phyloP scores from a whole-genome alignment of 2,329 filamentous ascomycete genomes.

The Beauveria varroae region DNA sequence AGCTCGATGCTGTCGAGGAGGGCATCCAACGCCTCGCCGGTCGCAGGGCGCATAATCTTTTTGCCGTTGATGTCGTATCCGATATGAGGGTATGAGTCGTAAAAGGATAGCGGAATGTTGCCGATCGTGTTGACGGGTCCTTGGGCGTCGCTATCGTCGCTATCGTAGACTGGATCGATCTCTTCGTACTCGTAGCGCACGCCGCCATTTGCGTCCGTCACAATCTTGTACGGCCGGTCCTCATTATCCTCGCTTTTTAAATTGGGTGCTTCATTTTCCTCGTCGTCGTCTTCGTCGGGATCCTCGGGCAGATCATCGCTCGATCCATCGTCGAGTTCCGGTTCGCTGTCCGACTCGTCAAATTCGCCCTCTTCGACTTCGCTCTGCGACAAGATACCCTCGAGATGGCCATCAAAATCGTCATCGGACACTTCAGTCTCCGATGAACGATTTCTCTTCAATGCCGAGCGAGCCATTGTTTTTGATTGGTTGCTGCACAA shows the following conservation, averaged over 20 bases:
- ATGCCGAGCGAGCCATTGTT: conserved; percentile 16
- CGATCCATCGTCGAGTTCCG: conserved; percentile 32
- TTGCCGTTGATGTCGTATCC: conserved; percentile 99
- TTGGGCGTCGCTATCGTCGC: conserved; percentile 82
- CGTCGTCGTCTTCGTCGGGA: conserved; percentile 26
- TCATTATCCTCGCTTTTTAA: conserved; percentile 28
- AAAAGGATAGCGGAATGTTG: conserved; percentile 87
- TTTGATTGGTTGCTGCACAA: neutral
- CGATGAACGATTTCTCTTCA: conserved; percentile 59
- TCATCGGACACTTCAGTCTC: conserved; percentile 54
- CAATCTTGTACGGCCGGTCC: conserved; percentile 44
- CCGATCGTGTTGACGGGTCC: conserved; percentile 85
- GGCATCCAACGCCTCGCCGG: conserved; percentile 86
- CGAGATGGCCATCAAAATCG: conserved; percentile 49
- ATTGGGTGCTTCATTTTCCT: conserved; percentile 23
- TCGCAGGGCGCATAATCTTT: conserved; percentile 92
- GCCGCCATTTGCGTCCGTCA: conserved; percentile 83
- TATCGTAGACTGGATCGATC: conserved; percentile 91
- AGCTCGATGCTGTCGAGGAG: conserved; percentile 94
- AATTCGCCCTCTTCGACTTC: conserved; percentile 47
- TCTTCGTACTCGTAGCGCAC: conserved; percentile 88
- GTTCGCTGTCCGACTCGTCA: conserved; percentile 19
- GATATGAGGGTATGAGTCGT: conserved; percentile 96
- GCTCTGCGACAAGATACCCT: conserved; percentile 47
- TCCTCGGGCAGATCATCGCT: conserved; percentile 25